A percentile compares a stretch with the other conserved stretches of the same genome.
Conservation (phyloP, 1,284 basidiomycete genomes). For the Cutaneotrichosporon sp. region DNA sequence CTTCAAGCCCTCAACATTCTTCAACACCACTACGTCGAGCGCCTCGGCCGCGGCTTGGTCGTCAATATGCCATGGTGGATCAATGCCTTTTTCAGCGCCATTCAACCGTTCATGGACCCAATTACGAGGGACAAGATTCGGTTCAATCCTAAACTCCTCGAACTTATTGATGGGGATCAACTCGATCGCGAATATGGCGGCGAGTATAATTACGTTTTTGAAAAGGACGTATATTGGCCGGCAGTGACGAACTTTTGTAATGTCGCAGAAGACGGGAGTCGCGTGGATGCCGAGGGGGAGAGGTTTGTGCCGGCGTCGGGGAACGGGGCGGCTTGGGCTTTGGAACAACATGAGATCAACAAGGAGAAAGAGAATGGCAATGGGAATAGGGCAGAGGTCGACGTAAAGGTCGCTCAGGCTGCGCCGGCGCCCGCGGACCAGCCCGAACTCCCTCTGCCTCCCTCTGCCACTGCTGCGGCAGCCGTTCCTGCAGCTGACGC, state of each 20-base stretch:
- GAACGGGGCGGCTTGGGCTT: constrained; percentile 49
- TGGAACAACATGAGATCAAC: constrained; percentile 31
- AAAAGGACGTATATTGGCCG: constrained; percentile 74
- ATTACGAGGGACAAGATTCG: constrained; percentile 89
- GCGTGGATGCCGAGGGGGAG: constrained; percentile 44
- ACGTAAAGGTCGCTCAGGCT: background rate
- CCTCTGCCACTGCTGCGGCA: background rate
- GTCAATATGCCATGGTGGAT: constrained; percentile 76
- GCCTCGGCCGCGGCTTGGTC: constrained; percentile 76
- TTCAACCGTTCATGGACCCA: constrained; percentile 84
- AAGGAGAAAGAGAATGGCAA: background rate
- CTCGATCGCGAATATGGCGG: constrained; percentile 82
- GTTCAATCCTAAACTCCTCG: constrained; percentile 77
- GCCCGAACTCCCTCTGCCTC: background rate
- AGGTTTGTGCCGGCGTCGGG: constrained; percentile 43
- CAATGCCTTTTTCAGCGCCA: constrained; percentile 81
- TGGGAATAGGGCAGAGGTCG: background rate
- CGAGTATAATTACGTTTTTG: constrained; percentile 71
- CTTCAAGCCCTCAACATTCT: constrained; percentile 77
- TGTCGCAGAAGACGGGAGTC: constrained; percentile 43
- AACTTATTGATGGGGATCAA: constrained; percentile 71
- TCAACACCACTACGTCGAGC: constrained; percentile 86
- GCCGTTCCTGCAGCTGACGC: background rate
- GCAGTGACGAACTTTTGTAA: constrained; percentile 62
- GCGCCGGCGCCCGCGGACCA: background rate